These are phyloP conservation scores for Malania oleifera DNA, from an alignment of 164 flowering plant species.

Conservation along the genomic window DNA sequence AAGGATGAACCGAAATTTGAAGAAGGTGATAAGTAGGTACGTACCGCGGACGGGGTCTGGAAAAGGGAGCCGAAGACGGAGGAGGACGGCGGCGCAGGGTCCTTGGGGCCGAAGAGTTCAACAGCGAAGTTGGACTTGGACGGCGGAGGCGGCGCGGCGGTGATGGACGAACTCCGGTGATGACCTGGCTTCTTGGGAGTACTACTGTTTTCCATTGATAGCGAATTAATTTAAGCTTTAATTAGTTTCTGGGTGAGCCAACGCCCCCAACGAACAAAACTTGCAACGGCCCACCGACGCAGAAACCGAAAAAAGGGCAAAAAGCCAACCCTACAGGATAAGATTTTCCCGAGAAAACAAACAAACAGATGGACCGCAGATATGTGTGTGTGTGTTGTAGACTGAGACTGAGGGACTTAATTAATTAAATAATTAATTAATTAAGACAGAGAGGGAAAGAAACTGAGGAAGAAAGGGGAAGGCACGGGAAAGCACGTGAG, in stretches of 20 bases:
- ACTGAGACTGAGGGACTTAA: too few species aligned
- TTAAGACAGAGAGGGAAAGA: not conserved
- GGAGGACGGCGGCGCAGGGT: constrained; percentile 26
- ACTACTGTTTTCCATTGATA: constrained; percentile 23
- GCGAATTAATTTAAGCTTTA: not conserved
- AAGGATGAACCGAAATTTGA: too few species aligned
- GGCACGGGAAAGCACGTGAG: constrained; percentile 23
- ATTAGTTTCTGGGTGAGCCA: constrained; percentile 17
- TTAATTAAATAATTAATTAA: too few species aligned
- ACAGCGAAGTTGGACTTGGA: constrained; percentile 13
- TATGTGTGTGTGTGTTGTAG: too few species aligned
- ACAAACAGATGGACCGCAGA: too few species aligned
- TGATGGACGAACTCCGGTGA: constrained; percentile 21
- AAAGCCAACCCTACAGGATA: too few species aligned
- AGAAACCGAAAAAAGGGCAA: constrained; percentile 2
- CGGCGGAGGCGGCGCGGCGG: too few species aligned
- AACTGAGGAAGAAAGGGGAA: not conserved
- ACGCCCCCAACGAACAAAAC: constrained; percentile 40
- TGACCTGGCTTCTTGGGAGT: too few species aligned
- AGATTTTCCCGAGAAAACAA: constrained; percentile 16
- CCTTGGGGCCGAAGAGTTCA: constrained; percentile 55
- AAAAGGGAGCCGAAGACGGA: constrained; percentile 41
- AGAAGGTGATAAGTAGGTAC: not conserved
- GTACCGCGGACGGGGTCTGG: constrained; percentile 40
- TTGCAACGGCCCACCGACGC: constrained; percentile 6